phyloP scores from a whole-genome alignment of 2,329 filamentous ascomycete species.

The Blastomyces percursus region DNA sequence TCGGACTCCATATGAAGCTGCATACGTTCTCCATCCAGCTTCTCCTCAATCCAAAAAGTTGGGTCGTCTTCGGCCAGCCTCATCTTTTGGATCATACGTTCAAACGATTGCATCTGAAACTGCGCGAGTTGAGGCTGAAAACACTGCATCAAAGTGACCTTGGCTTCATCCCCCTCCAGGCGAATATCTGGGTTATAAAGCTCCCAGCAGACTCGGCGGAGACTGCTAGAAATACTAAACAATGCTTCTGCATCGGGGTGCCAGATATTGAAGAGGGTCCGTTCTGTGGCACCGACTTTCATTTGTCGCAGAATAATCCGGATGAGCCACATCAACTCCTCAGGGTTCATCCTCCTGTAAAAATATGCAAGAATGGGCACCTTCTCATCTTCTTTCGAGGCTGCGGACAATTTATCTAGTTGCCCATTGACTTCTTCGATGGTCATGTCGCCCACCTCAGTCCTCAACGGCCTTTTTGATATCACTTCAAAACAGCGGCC shows the following conservation, averaged over 20 bases:
- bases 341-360: conserved; percentile 82
- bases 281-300: conserved; percentile 69
- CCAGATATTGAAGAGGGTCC: conserved; percentile 75
- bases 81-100: conserved; percentile 63
- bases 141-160: conserved; percentile 78
- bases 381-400: conserved; percentile 73
- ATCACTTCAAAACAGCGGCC: conserved; percentile 80
- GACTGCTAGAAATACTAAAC: conserved; percentile 83
- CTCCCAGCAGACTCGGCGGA: conserved; percentile 91
- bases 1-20: conserved; percentile 86
- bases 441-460: conserved; percentile 62
- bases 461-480: conserved; percentile 68
- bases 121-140: conserved; percentile 94
- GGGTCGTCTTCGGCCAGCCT: conserved; percentile 57
- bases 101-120: conserved; percentile 74
- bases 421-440: conserved; percentile 83
- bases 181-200: conserved; percentile 61
- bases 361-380: conserved; percentile 70
- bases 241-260: conserved; percentile 65
- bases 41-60: conserved; percentile 95
- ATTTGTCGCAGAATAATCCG: conserved; percentile 79
- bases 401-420: conserved; percentile 65
- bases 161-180: conserved; percentile 62
- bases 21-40: conserved; percentile 93
- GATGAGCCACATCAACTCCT: conserved; percentile 89